Percentiles rank a stretch among this genome's conserved stretches.
These are phyloP conservation scores for Chlorella sp. DNA, from an alignment of 139 green algal species.

Conservation along the genomic window DNA sequence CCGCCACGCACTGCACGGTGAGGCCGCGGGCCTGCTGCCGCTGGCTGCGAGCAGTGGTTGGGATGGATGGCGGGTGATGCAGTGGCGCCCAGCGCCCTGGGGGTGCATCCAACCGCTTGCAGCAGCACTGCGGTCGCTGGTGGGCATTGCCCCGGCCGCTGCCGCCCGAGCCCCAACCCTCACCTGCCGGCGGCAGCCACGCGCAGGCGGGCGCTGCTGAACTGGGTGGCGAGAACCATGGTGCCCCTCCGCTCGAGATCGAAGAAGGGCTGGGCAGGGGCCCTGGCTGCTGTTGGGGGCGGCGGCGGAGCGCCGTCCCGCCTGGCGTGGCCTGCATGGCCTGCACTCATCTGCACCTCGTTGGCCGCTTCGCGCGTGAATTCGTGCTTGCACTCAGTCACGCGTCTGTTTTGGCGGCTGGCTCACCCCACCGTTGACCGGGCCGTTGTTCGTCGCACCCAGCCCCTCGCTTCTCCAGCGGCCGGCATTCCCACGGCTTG, in stretches of 20 bases:
- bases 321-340: too few species aligned
- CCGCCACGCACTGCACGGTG: slow-evolving; percentile 34
- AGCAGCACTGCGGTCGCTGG: neutral
- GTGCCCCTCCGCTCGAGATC: neutral
- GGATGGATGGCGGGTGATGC: neutral
- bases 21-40: slow-evolving; percentile 12
- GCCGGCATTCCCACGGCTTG: too few species aligned
- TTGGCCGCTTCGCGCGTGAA: too few species aligned
- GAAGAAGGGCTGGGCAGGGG: neutral
- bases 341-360: too few species aligned
- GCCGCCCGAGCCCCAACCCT: too few species aligned
- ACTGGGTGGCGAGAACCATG: slow-evolving; percentile 15
- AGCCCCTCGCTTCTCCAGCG: too few species aligned
- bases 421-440: too few species aligned
- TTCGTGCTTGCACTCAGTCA: too few species aligned
- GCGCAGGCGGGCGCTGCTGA: slow-evolving; percentile 4
- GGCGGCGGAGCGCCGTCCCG: too few species aligned
- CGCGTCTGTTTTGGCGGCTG: too few species aligned
- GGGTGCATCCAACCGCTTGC: neutral
- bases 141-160: neutral
- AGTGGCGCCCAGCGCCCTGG: neutral
- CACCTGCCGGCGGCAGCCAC: slow-evolving; percentile 10
- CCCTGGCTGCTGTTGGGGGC: neutral
- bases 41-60: neutral
- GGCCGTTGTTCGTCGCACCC: too few species aligned